Evolutionary conservation across 371 early-diverging fungal species (phyloP), one percentile per base, ranked within the genome.

Genomic region (Rhizopus delemar): DNA sequence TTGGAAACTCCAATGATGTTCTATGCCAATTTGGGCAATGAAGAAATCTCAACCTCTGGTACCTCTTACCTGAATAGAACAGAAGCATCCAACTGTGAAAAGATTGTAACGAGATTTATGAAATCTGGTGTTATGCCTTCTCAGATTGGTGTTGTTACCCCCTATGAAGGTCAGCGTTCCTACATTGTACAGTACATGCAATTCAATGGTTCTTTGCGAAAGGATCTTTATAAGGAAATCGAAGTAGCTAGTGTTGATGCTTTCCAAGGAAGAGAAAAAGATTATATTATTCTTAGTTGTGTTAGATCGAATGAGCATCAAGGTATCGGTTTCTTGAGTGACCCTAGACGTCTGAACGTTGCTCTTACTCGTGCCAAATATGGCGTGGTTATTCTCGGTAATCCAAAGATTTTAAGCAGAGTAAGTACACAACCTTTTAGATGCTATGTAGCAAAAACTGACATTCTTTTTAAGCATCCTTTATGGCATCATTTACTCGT

Each of bases 201-300:
- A 69, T 90, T 88, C 66, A 89, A 89, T 51, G 99, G 99, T 4
- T 79, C 93, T 3, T 70, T 96, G 63, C 86, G 87, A 53, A 91
- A 89, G 69, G 97, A 98, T 54, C 74, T 93, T 8, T 97, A 96
- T 82, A 93, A 93, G 72, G 96, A 94, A 45, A 94, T 98, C 35
- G 99, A 99, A 71, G 95, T 98, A 0, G 94, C 95, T 16, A 95
- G 93, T 73, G 99, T 99, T n/a, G 99, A 99, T 70, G 98, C 98
- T 6, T 99, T 99, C 89, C 99, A 99, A 68, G 99, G 99, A 29
- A 91, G 99, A 74, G 99, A 99, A 74, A 99, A 98, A 77, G 99
- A 99, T 70, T 98, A 96, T 69, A 99, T 99, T 63, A 97, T 99
- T 68, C 83, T 99, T 54, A 90, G 93, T 65, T 95, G 98, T 71